Evolutionary conservation across 1,284 basidiomycete genomes (phyloP), one percentile per base, ranked within the genome.

Genomic region (Puccinia triticina): DNA sequence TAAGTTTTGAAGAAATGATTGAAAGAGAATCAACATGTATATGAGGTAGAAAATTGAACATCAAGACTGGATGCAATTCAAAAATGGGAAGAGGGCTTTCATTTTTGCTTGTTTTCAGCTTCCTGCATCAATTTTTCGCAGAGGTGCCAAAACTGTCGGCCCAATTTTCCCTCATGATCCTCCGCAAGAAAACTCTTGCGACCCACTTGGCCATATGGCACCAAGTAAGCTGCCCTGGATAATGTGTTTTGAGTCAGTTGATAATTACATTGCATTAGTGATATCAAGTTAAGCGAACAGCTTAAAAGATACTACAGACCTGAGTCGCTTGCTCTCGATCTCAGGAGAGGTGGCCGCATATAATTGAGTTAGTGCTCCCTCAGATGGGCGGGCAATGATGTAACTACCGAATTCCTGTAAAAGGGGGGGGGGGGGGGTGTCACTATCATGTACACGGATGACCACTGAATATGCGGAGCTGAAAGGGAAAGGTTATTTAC

Each of bases 311-410:
- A 40, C 2, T 18, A 37, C n/a, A 26, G 26, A 11, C 26, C 18
- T 69, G 5, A 67, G 18, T 59, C 7, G 26, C 53, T 50, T 46
- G 50, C 73, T 18, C 26, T 57, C 50, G 11, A 80, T 29, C 59
- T 80, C 78, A 0, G 69, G 55, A 23, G 78, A 72, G 23, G 78
- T 80, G 23, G 78, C 78, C 14, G 78, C 78, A 32, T 80, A 80
- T 23, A 80, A 37, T 46, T 59, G 69, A 37, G 67, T 80, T 23
- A 80, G 16, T 2, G 78, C 69, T 5, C 78, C 78, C 40, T 80
- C 4, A 1, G 29, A 14, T 21, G 50, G 67, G 34, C 43, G 29
- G 21, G 37, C 37, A 46, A 76, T 37, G 37, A 76, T 10, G 34
- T 34, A 5, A 37, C 32, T 16, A 18, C 3, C 16, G 61, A 40